These are phyloP conservation scores for Aspergillus baeticus DNA, from an alignment of 495 filamentous ascomycete species.

Conservation along the genomic window DNA sequence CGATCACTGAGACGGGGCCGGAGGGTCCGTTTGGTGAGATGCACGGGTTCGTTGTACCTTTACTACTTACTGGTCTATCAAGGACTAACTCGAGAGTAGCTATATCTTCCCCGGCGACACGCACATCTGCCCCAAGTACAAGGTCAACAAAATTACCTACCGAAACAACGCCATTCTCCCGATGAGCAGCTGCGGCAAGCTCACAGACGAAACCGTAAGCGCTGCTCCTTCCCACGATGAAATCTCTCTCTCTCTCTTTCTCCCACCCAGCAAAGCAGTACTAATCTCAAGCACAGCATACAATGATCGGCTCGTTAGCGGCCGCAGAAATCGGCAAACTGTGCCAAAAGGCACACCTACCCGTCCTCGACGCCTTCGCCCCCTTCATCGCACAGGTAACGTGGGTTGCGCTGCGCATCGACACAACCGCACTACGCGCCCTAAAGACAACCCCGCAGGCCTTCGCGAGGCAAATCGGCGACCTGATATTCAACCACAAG, in stretches of 20 bases:
- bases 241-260: not conserved
- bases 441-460: slow-evolving; percentile 31
- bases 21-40: slow-evolving; percentile 40
- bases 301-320: slow-evolving; percentile 38
- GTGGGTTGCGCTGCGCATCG: slow-evolving; percentile 39
- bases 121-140: slow-evolving; percentile 29
- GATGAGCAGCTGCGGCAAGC: slow-evolving; percentile 25
- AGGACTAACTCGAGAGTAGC: not conserved
- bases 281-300: slow-evolving; percentile 20
- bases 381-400: slow-evolving; percentile 42
- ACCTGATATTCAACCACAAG: slow-evolving; percentile 38
- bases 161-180: slow-evolving; percentile 34
- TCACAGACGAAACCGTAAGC: slow-evolving; percentile 32
- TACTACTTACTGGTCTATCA: not conserved
- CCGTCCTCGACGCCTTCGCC: slow-evolving; percentile 35
- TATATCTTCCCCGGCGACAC: slow-evolving; percentile 31
- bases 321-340: slow-evolving; percentile 40
- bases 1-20: slow-evolving; percentile 27
- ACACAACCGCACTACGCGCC: slow-evolving; percentile 28
- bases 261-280: not conserved
- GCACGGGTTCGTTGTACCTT: slow-evolving; percentile 18
- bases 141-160: slow-evolving; percentile 37
- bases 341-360: slow-evolving; percentile 33
- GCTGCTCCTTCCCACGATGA: no score
- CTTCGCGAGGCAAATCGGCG: slow-evolving; percentile 30